Evolutionary conservation across 129 eudicot species (phyloP).

Genomic region (Solidago caesia): DNA sequence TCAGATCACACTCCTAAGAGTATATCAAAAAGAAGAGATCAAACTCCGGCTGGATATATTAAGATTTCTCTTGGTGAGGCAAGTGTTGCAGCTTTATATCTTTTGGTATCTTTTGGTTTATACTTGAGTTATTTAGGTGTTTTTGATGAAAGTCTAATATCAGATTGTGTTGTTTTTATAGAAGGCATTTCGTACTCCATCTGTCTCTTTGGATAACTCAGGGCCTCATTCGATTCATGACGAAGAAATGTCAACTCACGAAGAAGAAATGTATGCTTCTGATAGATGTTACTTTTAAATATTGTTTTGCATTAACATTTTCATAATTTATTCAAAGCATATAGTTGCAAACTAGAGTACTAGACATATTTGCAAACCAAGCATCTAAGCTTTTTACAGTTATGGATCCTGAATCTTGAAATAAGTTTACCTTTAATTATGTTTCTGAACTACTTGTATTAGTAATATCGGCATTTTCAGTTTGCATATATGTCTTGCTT

Average conservation of each 20-base stretch:
- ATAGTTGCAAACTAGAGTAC: not conserved
- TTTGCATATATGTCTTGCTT: no score
- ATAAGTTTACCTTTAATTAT: no score
- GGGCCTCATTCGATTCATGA: slow-evolving; percentile 38
- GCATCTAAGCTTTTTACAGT: no score
- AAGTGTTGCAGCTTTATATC: slow-evolving; percentile 7
- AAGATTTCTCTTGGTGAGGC: slow-evolving; percentile 64
- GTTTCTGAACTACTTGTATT: no score
- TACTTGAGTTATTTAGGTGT: not conserved
- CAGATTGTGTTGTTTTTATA: slow-evolving; percentile 19
- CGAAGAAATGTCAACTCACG: slow-evolving; percentile 43
- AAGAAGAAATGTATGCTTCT: slow-evolving; percentile 60
- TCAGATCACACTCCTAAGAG: slow-evolving; percentile 22
- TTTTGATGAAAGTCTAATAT: slow-evolving; percentile 18
- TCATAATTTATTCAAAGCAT: not conserved
- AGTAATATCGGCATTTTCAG: no score
- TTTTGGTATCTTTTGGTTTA: not conserved
- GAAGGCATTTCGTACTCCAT: slow-evolving; percentile 36
- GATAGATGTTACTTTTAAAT: not conserved
- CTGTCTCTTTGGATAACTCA: slow-evolving; percentile 24
- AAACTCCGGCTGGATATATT: slow-evolving; percentile 59
- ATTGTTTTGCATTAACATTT: not conserved
- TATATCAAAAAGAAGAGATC: slow-evolving; percentile 40
- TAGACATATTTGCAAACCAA: not conserved
- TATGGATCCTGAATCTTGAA: no score